phyloP scores from a whole-genome alignment of 176 grass and related monocot genomes.

The Aegilops umbellulata region DNA sequence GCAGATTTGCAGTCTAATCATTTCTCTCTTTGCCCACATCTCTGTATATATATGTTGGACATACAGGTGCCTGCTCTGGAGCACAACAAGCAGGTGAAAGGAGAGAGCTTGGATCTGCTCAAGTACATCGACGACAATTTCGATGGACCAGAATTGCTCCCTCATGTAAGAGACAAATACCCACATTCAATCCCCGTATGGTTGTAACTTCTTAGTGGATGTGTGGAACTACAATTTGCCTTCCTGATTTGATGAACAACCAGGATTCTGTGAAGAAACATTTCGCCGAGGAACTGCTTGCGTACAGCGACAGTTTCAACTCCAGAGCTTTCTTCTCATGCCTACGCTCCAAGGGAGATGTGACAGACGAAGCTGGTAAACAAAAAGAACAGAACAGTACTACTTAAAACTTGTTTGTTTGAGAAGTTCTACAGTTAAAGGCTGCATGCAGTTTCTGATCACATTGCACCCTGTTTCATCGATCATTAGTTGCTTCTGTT shows the following conservation, averaged over 20 bases:
- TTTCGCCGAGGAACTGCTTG: conserved; percentile 67
- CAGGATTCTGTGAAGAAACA: conserved; percentile 62
- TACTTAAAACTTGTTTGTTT: neutral
- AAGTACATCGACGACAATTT: conserved; percentile 71
- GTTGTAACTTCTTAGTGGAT: too few relatives aligned
- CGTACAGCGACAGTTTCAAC: conserved; percentile 49
- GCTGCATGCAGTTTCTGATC: neutral
- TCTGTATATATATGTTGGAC: neutral
- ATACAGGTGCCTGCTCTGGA: conserved; percentile 73
- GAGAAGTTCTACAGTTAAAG: neutral
- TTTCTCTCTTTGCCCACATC: neutral
- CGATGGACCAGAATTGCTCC: conserved; percentile 59
- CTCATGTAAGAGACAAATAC: conserved; percentile 52
- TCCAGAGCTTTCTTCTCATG: conserved; percentile 13
- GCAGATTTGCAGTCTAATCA: neutral
- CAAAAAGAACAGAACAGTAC: neutral
- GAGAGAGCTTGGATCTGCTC: conserved; percentile 80
- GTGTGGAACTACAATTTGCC: neutral
- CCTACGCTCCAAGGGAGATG: conserved; percentile 37
- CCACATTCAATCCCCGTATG: too few relatives aligned
- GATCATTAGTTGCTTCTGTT: conserved; percentile 49
- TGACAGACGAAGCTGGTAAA: conserved; percentile 42
- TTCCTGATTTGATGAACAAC: neutral
- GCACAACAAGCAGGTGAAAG: conserved; percentile 80
- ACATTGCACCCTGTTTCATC: neutral